phyloP scores from a whole-genome alignment of 345 rosid genomes.

The Erucastrum elatum region DNA sequence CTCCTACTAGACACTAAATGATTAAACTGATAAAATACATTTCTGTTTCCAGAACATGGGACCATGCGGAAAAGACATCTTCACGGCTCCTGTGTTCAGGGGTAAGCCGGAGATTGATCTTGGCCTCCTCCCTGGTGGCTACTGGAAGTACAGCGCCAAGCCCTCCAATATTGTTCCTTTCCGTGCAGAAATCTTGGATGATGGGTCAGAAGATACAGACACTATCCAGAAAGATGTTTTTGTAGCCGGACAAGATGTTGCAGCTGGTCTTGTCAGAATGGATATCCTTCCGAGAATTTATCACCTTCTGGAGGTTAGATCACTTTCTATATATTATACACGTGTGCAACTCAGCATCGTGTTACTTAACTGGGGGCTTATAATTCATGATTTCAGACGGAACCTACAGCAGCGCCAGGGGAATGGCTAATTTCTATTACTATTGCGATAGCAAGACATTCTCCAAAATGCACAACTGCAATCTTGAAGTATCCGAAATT shows the following conservation, averaged over 20 bases:
- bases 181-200: constrained; percentile 49
- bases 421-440: constrained; percentile 66
- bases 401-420: constrained; percentile 51
- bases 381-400: constrained; percentile 54
- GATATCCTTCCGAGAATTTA: constrained; percentile 72
- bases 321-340: constrained; percentile 3
- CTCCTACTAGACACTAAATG: not conserved
- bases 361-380: constrained; percentile 15
- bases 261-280: constrained; percentile 91
- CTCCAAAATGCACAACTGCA: constrained; percentile 72
- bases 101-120: constrained; percentile 71
- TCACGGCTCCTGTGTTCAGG: constrained; percentile 81
- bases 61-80: constrained; percentile 45
- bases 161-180: constrained; percentile 64
- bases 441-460: constrained; percentile 83
- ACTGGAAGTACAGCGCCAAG: constrained; percentile 95
- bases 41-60: constrained; percentile 57
- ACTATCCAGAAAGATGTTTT: constrained; percentile 84
- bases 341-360: constrained; percentile 6
- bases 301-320: constrained; percentile 74
- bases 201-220: constrained; percentile 56
- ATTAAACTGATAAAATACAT: not conserved
- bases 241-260: constrained; percentile 90
- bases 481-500: constrained; percentile 74
- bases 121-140: constrained; percentile 81